These are phyloP conservation scores for Colletotrichum eleusines DNA, from an alignment of 2,329 filamentous ascomycete species.

Conservation along the genomic window DNA sequence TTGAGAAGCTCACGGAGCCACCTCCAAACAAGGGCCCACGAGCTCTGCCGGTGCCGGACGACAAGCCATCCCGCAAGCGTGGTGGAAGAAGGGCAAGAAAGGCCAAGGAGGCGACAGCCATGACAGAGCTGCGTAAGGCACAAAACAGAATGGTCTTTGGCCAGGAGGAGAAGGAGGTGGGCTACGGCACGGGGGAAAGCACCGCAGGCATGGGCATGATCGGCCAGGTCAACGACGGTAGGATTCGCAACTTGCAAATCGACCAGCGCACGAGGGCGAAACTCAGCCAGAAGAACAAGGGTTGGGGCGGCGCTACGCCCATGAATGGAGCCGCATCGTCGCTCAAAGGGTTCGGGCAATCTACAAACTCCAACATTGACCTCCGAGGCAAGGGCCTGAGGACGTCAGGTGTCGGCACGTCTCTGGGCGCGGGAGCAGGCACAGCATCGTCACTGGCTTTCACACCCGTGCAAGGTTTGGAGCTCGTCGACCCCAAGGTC, in stretches of 20 bases:
- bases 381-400: constrained; percentile 84
- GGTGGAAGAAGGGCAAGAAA: constrained; percentile 91
- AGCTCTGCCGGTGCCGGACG: constrained; percentile 91
- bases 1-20: constrained; percentile 94
- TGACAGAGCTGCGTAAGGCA: constrained; percentile 95
- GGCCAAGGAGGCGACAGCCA: constrained; percentile 95
- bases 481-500: constrained; percentile 93
- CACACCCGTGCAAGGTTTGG: constrained; percentile 92
- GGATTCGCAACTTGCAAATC: constrained; percentile 88
- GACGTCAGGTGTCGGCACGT: constrained; percentile 83
- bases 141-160: constrained; percentile 97
- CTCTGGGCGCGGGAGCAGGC: constrained; percentile 63
- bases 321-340: constrained; percentile 80
- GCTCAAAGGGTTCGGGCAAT: constrained; percentile 80
- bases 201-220: constrained; percentile 97
- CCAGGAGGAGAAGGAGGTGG: constrained; percentile 93
- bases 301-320: constrained; percentile 84
- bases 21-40: constrained; percentile 89
- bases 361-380: constrained; percentile 71
- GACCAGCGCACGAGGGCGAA: constrained; percentile 95
- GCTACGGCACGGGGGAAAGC: constrained; percentile 87
- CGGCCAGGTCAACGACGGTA: constrained; percentile 87
- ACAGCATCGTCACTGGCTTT: constrained; percentile 92
- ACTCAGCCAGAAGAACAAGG: constrained; percentile 93
- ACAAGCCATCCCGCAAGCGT: constrained; percentile 93